Evolutionary conservation across 129 eudicot species (phyloP).

Genomic region (carrot (Daucus carota)): DH1_v3.0 NC_030381.2:49090501-49091000

Average conservation of each 20-base stretch:
- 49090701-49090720: neutral
- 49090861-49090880: neutral
- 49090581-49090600: neutral
- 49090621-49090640: neutral
- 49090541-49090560: neutral
- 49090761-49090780: neutral
- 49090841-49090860: neutral
- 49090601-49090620: neutral
- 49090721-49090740: neutral
- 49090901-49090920: neutral
- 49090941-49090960: neutral
- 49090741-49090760: neutral
- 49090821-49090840: neutral
- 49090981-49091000: neutral
- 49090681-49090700: neutral
- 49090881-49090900: neutral
- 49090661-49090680: no score
- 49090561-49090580: neutral
- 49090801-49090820: neutral
- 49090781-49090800: neutral
- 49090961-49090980: neutral
- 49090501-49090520: constrained; percentile 31
- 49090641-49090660: neutral
- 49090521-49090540: neutral
- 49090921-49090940: no score